phyloP scores from a whole-genome alignment of 768 basidiomycete genomes.

The Amanita pseudoporphyria region DNA sequence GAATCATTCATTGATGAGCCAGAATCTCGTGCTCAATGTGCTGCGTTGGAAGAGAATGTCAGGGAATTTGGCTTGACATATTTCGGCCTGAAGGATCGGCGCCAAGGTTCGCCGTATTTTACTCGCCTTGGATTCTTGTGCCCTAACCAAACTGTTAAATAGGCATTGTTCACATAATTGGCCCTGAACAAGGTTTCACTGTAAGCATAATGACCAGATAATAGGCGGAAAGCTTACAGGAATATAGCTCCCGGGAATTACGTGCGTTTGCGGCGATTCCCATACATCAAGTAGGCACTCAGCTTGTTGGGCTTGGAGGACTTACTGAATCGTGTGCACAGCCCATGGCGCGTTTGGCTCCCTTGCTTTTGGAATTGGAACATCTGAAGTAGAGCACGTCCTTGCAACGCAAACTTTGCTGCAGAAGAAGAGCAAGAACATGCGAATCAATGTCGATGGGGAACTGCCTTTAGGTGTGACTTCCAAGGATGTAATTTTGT shows the following conservation, averaged over 20 bases:
- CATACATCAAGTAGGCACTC: constrained; percentile 74
- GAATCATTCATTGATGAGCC: constrained; percentile 72
- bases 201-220: constrained; percentile 23
- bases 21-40: constrained; percentile 77
- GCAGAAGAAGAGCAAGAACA: constrained; percentile 85
- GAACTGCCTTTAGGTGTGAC: constrained; percentile 71
- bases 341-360: constrained; percentile 92
- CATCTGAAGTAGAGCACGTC: constrained; percentile 91
- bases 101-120: constrained; percentile 50
- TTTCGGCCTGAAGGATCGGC: constrained; percentile 82
- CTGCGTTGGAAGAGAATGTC: constrained; percentile 81
- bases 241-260: constrained; percentile 59
- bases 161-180: constrained; percentile 83
- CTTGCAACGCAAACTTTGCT: constrained; percentile 86
- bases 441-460: constrained; percentile 86
- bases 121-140: neutral
- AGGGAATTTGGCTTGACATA: constrained; percentile 89
- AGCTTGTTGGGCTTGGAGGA: neutral
- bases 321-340: constrained; percentile 17
- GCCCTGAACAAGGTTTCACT: constrained; percentile 91
- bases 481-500: constrained; percentile 85
- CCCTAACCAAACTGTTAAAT: neutral
- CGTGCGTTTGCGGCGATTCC: constrained; percentile 87
- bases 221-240: constrained; percentile 6
- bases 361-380: constrained; percentile 88